Evolutionary conservation across 108 stramenopile genomes (phyloP).

Genomic region (Cyclotella kingstonii): DNA sequence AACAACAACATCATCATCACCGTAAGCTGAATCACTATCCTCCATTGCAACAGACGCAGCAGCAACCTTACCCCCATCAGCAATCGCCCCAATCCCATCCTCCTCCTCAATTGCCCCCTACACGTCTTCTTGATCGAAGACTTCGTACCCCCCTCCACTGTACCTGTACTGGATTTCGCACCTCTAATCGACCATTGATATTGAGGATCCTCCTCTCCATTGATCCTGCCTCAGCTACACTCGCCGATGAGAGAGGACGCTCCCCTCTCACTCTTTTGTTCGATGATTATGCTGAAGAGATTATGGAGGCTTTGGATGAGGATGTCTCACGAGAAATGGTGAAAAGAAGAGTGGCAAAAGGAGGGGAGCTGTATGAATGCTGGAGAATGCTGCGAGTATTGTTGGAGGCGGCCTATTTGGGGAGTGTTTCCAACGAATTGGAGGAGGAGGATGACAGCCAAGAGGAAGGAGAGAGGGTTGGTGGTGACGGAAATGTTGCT

Average conservation of each 20-base stretch:
- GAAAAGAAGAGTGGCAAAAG: conserved; percentile 18
- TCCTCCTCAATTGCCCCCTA: conserved; percentile 36
- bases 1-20: background rate
- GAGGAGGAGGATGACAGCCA: background rate
- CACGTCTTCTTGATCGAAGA: conserved; percentile 47
- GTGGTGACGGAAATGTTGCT: background rate
- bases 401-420: conserved; percentile 46
- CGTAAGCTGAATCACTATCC: background rate
- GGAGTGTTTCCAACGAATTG: conserved; percentile 29
- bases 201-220: conserved; percentile 35
- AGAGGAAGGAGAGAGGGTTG: background rate
- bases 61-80: no score
- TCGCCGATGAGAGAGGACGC: conserved; percentile 46
- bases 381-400: conserved; percentile 45
- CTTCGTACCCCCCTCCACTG: conserved; percentile 53
- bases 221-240: conserved; percentile 37
- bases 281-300: conserved; percentile 57
- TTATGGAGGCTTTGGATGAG: conserved; percentile 49
- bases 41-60: background rate
- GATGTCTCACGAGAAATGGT: conserved; percentile 21
- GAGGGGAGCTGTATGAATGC: conserved; percentile 51
- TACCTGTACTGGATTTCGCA: conserved; percentile 51
- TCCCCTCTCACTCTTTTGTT: conserved; percentile 45
- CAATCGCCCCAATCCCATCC: no score
- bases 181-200: conserved; percentile 44